Base-by-base conservation (phyloP, 495 filamentous ascomycete species). In the Daldinia bambusicola region DNA sequence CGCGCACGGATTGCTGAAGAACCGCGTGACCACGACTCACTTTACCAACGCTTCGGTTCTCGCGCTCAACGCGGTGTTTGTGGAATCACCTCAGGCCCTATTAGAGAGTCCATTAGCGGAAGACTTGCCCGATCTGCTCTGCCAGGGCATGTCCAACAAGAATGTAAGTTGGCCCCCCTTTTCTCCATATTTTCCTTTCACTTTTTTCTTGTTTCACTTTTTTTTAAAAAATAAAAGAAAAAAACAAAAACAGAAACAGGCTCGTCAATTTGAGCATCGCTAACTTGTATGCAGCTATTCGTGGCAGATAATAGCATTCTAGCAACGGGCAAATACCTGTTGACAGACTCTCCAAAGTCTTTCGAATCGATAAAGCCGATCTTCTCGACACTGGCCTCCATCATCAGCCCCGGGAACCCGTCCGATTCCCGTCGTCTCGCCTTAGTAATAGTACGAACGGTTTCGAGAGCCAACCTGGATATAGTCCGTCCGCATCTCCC, bases 311-410 rank as follows among this genome's bases (percentile, higher is more conserved):
- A 97, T 79, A 91, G 86, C 70, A 92, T 98, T 59, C 86, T 98
- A 38, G 96, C 95, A 34, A 91, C 95, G n/a, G 96, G 95, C 69
- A 99, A 99, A 80, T 97, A 92, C 78, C 86, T 99, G 9, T 85
- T 99, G 50, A 84, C 86, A 2, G 86, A 91, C 32, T 76, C 80
- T 2, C 79, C 81, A 56, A 92, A 89, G 72, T 71, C 79, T 6
- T 92, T 86, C 63, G 93, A 97, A 72, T 83, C 86, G 20, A 90
- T 87, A 65, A 95, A 94, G 77, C 81, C 87, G 12, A 85, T 98
- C 41, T 92, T 98, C 77, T 86, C 93, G 67, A 85, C 90, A 0
- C 82, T 99, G 31, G 86, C 93, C 1, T 79, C 83, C 9, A 86
- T 91, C 67, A 92, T 97, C 52, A 84, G 88, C 32, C 92, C 93